Evolutionary conservation across 2,329 filamentous ascomycete species (phyloP), one percentile per base, ranked within the genome.

Genomic region (Escovopsis sp.): DNA sequence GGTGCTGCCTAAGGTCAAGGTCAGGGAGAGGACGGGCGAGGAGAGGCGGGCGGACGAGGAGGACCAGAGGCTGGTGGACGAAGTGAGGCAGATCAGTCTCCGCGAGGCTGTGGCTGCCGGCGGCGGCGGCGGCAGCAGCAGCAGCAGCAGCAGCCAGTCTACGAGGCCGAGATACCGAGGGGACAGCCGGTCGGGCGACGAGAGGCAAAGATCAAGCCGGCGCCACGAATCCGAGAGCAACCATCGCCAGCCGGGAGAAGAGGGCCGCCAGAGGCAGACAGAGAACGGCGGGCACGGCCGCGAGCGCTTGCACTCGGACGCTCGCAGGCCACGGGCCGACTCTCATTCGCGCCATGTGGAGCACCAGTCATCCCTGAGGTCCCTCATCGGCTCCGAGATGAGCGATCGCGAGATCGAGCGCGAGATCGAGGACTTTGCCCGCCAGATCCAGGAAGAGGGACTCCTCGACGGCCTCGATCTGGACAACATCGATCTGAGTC

Each of bases 361-460:
- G 55, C 89, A 95, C 55, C 89, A 96, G 64, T 82, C 86, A 1
- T 94, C 87, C 45, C 66, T 96, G 49, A 71, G 88, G 42, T 94
- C 85, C 9, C 64, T 96, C 45, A 78, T 96, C 45, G 88, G 85
- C 54, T 75, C 80, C 4, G 82, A 88, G 48, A 70, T 85, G 44
- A 84, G 84, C 51, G 77, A 81, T 38, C 73, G 77, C 18, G 82
- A 89, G 50, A 80, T 94, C 52, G 83, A 94, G 57, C 77, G 83
- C 46, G 87, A 94, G 57, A 93, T 95, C 45, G 75, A 91, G 51
- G 86, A 91, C 46, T 93, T 95, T 53, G 75, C 93, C 50, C 76
- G 85, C 36, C 86, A 94, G 56, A 94, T 94, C 45, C 73, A 88
- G 51, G 82, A 89, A 49, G 86, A 94, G 55, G 87, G 89, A 0